phyloP scores from a whole-genome alignment of 805 yeast genomes.

The Lachancea nothofagi region DNA sequence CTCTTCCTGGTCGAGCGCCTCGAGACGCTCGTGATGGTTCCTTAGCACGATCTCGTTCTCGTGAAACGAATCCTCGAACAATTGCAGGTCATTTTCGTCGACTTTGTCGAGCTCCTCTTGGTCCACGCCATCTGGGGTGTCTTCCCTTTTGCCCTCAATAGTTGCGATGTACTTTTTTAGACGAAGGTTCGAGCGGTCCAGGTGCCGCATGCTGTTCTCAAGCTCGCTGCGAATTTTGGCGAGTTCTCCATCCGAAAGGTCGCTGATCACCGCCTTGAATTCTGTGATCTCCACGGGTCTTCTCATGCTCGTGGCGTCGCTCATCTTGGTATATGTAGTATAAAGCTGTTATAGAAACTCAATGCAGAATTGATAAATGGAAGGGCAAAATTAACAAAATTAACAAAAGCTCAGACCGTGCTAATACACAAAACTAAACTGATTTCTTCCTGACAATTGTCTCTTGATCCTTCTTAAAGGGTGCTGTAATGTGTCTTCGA shows the following conservation, averaged over 20 bases:
- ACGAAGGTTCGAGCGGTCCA: conserved; percentile 47
- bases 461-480: too few species aligned
- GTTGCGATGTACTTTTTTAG: conserved; percentile 41
- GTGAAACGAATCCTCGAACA: conserved; percentile 49
- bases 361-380: neutral
- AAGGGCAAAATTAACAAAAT: too few species aligned
- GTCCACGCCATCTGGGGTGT: conserved; percentile 16
- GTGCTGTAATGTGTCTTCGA: too few species aligned
- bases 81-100: conserved; percentile 40
- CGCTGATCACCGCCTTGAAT: conserved; percentile 48
- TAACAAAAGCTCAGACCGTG: too few species aligned
- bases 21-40: conserved; percentile 45
- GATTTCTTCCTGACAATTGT: too few species aligned
- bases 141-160: conserved; percentile 21
- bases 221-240: conserved; percentile 31
- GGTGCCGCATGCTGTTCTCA: conserved; percentile 40
- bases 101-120: conserved; percentile 27
- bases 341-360: neutral
- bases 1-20: conserved; percentile 44
- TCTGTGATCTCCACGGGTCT: conserved; percentile 42
- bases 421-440: too few species aligned
- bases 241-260: conserved; percentile 44
- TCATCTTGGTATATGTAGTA: conserved; percentile 4
- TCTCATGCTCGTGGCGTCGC: conserved; percentile 20
- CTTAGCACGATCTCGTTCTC: conserved; percentile 53